phyloP scores from a whole-genome alignment of 768 basidiomycete species.

The Coprinopsis cinerea region DNA sequence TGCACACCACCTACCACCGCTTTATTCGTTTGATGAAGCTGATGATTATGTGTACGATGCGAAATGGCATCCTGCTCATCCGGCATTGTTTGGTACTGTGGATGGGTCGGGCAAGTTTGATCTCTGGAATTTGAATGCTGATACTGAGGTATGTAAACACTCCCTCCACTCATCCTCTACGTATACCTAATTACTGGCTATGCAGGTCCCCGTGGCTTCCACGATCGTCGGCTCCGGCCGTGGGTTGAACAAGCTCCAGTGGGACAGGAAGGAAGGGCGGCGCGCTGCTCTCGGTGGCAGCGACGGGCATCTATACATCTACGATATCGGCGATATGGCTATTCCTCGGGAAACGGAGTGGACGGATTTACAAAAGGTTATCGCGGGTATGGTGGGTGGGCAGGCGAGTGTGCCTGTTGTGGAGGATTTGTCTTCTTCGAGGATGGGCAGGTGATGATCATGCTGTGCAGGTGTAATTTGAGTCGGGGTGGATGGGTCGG shows the following conservation, averaged over 20 bases:
- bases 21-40: conserved; percentile 95
- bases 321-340: conserved; percentile 90
- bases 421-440: conserved; percentile 12
- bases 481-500: too few species aligned
- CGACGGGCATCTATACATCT: conserved; percentile 89
- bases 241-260: conserved; percentile 92
- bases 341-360: conserved; percentile 89
- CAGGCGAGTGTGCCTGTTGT: conserved; percentile 36
- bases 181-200: conserved; percentile 3
- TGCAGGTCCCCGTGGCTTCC: conserved; percentile 86
- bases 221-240: conserved; percentile 72
- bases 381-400: conserved; percentile 64
- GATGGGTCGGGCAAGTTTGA: conserved; percentile 96
- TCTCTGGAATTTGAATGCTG: conserved; percentile 95
- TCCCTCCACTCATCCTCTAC: conserved; percentile 1
- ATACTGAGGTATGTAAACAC: conserved; percentile 74
- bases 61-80: conserved; percentile 95
- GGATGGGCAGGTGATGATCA: background rate
- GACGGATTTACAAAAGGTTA: conserved; percentile 85
- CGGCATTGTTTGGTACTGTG: conserved; percentile 87
- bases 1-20: conserved; percentile 54
- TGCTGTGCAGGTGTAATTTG: too few species aligned
- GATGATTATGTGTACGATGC: conserved; percentile 99
- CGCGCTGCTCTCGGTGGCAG: conserved; percentile 87
- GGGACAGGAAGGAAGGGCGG: conserved; percentile 91